phyloP scores from a whole-genome alignment of 208 protist species.

The Vickermania ingenoplastis region DNA sequence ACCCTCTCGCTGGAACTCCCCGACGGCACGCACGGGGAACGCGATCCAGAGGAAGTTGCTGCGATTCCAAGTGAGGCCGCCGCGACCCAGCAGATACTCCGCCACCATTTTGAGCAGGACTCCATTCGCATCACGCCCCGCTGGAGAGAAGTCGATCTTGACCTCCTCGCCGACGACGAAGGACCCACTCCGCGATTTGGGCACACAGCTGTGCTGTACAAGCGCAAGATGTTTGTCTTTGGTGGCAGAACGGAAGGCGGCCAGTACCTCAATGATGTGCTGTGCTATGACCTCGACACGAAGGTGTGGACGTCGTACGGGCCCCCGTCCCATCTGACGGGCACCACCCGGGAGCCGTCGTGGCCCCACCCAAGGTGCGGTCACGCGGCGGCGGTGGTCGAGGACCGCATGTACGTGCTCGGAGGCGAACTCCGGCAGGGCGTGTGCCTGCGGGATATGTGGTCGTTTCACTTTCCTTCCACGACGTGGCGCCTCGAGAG shows the following conservation, averaged over 20 bases:
- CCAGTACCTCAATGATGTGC: constrained; percentile 35
- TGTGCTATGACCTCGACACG: constrained; percentile 19
- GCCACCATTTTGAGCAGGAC: background rate
- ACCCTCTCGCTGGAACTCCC: too few relatives aligned
- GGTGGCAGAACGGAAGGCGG: constrained; percentile 22
- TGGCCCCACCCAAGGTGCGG: constrained; percentile 21
- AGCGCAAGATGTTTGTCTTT: constrained; percentile 40
- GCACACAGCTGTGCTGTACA: constrained; percentile 47
- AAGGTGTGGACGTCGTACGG: constrained; percentile 13
- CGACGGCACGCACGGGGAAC: too few relatives aligned
- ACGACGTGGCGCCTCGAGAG: constrained; percentile 14
- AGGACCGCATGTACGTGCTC: constrained; percentile 32
- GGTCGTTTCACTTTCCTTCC: constrained; percentile 14
- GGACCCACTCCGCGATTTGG: constrained; percentile 39
- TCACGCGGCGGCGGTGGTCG: constrained; percentile 25
- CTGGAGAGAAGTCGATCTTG: background rate
- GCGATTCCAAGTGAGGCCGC: too few relatives aligned
- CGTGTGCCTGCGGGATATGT: constrained; percentile 27
- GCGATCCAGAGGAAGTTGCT: too few relatives aligned
- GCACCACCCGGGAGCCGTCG: background rate
- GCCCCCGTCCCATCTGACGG: constrained; percentile 1
- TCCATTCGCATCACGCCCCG: background rate
- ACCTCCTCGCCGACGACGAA: background rate
- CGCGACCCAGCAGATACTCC: background rate
- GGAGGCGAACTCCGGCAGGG: constrained; percentile 21